These are phyloP conservation scores for Aspergillus quadrilineatus DNA, from an alignment of 2,329 filamentous ascomycete genomes.

Conservation along the genomic window DNA sequence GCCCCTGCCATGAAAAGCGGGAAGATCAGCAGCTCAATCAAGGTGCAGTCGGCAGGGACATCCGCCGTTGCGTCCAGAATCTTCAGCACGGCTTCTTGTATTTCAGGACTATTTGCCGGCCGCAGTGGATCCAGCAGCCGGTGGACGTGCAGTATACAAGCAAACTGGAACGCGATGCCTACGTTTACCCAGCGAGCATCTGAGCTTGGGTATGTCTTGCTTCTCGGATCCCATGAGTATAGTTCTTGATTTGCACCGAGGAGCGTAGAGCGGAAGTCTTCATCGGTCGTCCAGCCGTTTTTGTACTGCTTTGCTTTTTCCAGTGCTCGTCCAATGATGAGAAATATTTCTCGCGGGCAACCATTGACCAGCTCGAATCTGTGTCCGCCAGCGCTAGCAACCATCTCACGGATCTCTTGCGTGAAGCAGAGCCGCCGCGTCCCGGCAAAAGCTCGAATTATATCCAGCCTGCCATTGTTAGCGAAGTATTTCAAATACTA, in stretches of 20 bases:
- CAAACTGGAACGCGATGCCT: constrained; percentile 28
- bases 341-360: constrained; percentile 30
- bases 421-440: constrained; percentile 30
- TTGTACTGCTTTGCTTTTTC: constrained; percentile 29
- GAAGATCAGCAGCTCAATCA: constrained; percentile 30
- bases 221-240: constrained; percentile 23
- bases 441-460: constrained; percentile 30
- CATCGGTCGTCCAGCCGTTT: constrained; percentile 21
- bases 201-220: constrained; percentile 24
- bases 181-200: constrained; percentile 26
- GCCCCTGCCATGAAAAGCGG: constrained; percentile 33
- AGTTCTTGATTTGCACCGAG: constrained; percentile 21
- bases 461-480: constrained; percentile 27
- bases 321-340: constrained; percentile 28
- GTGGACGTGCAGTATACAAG: constrained; percentile 29
- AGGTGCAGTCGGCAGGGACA: constrained; percentile 22
- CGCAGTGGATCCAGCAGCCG: constrained; percentile 26
- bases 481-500: not conserved
- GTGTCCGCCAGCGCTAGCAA: constrained; percentile 24
- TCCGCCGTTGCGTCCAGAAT: constrained; percentile 29
- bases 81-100: constrained; percentile 27
- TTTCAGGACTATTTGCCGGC: constrained; percentile 20
- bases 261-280: constrained; percentile 21
- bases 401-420: constrained; percentile 26
- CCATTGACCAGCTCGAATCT: constrained; percentile 33